A percentile compares a stretch with the other conserved stretches of the same genome.
Conservation (phyloP, 2,329 filamentous ascomycete species). For the Aspergillus uvarum region DNA sequence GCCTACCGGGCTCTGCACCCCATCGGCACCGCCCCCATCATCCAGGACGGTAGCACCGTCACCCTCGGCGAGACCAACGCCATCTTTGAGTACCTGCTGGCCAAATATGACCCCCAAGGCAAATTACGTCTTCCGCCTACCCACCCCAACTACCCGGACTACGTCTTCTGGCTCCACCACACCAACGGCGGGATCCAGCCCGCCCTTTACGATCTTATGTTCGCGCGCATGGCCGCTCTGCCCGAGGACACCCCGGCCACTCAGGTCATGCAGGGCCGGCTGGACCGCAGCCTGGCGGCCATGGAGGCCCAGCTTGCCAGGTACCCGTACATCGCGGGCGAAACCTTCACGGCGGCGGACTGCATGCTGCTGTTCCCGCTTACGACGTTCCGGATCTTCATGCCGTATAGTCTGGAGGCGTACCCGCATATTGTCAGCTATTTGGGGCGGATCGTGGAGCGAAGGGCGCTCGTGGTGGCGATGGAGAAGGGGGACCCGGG, state of each 20-base stretch:
- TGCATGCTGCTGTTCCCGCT: slow-evolving; percentile 62
- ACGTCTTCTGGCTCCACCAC: slow-evolving; percentile 66
- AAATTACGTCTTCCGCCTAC: slow-evolving; percentile 48
- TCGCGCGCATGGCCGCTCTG: not conserved
- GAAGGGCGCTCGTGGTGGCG: slow-evolving; percentile 51
- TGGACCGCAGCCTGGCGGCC: slow-evolving; percentile 43
- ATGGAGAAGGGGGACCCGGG: slow-evolving; percentile 53
- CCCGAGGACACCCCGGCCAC: slow-evolving; percentile 13
- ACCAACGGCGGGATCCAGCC: slow-evolving; percentile 50
- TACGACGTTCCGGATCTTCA: slow-evolving; percentile 61
- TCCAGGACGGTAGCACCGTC: slow-evolving; percentile 54
- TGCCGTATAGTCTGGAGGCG: slow-evolving; percentile 42
- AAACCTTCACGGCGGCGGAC: slow-evolving; percentile 64
- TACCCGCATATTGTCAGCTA: slow-evolving; percentile 50
- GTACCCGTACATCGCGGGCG: slow-evolving; percentile 59
- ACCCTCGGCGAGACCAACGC: slow-evolving; percentile 61
- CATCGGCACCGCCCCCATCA: slow-evolving; percentile 59
- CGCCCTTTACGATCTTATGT: slow-evolving; percentile 31
- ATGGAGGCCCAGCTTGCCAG: slow-evolving; percentile 52
- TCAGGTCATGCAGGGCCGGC: slow-evolving; percentile 31
- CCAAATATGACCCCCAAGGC: slow-evolving; percentile 51
- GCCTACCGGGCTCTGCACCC: slow-evolving; percentile 49
- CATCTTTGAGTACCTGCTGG: slow-evolving; percentile 61
- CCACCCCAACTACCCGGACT: slow-evolving; percentile 57
- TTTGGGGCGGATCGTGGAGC: slow-evolving; percentile 44